Evolutionary conservation across 768 basidiomycete species (phyloP), one percentile per base, ranked within the genome.

Genomic region (Porphyrellus cyaneotinctus): DNA sequence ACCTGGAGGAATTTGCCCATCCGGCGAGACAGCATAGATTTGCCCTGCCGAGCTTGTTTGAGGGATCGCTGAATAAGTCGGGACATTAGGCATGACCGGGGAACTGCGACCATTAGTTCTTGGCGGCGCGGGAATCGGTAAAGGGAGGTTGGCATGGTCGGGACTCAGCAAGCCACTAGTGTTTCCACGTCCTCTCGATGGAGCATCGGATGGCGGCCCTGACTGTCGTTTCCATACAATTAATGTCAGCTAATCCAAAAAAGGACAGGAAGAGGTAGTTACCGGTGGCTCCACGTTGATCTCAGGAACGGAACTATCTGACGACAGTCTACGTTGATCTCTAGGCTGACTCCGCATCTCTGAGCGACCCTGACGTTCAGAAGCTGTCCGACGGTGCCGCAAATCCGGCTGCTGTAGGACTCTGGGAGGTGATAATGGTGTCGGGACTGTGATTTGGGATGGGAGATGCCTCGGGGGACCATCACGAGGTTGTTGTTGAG

Each of bases 231-330:
- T 50, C 41, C 43, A 46, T 52, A 18, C 53, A 44, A 30, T 42
- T 53, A 47, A 54, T 35, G 51, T 63, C 9, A 68, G 58, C 46
- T 1, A 24, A 44, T 49, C 52, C 37, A 38, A 56, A 54, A 53
- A 45, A 18, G 50, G 51, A 36, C 35, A 35, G 20, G 18, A 45
- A 33, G 38, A 51, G 36, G 20, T 46, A 64, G 49, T 61, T 57
- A 69, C 68, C 54, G 68, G 68, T 46, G 68, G 59, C 43, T 71
- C 61, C 7, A 69, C 43, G 24, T 36, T 65, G 53, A 69, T 69
- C 44, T 71, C 68, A 58, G 68, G 68, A 47, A 69, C 63, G 43
- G 68, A 69, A 28, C 68, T 71, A 38, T 70, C 68, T 30, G 69
- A 71, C 23, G 69, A 69, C 15, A 61, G 43, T 55, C 66, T 52